phyloP scores from a whole-genome alignment of 768 basidiomycete species.

The Fibroporia radiculosa region DNA sequence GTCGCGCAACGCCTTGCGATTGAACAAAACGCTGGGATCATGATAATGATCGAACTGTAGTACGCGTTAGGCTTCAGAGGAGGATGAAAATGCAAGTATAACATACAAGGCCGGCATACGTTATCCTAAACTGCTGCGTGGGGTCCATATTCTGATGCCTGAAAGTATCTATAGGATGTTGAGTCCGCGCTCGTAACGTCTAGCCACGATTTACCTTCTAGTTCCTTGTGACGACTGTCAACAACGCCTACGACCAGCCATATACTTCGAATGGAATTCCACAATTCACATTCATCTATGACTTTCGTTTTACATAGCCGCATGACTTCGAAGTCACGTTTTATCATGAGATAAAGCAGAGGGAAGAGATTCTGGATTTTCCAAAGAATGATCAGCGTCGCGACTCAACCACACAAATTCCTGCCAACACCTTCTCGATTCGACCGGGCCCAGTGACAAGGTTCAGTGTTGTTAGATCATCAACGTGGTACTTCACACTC shows the following conservation, averaged over 20 bases:
- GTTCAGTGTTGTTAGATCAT: constrained; percentile 22
- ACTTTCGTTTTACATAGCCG: constrained; percentile 19
- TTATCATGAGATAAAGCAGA: constrained; percentile 26
- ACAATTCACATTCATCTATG: constrained; percentile 22
- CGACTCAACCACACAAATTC: neutral
- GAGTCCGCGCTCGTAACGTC: neutral
- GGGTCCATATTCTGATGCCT: constrained; percentile 20
- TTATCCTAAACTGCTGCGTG: constrained; percentile 18
- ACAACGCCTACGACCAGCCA: constrained; percentile 15
- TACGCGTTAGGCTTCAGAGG: neutral
- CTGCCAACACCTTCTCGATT: constrained; percentile 28
- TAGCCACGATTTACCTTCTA: constrained; percentile 16
- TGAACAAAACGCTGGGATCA: constrained; percentile 4
- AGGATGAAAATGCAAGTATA: too few species aligned
- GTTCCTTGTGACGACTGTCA: constrained; percentile 15
- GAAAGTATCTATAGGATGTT: constrained; percentile 16
- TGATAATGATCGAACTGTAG: constrained; percentile 11
- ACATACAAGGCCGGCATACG: constrained; percentile 23
- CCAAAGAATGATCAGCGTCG: neutral
- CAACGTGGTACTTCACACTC: constrained; percentile 23
- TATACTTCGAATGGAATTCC: constrained; percentile 17
- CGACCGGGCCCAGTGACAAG: constrained; percentile 25
- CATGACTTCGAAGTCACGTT: constrained; percentile 27
- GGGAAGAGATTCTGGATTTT: constrained; percentile 26
- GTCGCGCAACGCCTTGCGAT: neutral